phyloP scores from a whole-genome alignment of 495 filamentous ascomycete species.

The Polyplosphaeria fusca region DNA sequence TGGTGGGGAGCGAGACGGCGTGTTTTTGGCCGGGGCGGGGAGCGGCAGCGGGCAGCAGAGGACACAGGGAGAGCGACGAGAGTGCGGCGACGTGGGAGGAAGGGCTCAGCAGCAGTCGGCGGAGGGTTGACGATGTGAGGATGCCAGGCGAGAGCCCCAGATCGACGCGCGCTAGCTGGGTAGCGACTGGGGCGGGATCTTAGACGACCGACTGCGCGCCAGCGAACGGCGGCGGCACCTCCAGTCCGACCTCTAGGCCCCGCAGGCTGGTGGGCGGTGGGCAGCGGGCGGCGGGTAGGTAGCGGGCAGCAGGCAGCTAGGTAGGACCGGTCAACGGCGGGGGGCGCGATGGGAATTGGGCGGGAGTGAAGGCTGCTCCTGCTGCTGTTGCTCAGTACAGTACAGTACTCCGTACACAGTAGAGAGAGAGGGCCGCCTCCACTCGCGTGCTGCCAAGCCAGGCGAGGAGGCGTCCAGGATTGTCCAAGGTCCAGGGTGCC shows the following conservation, averaged over 20 bases:
- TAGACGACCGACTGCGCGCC: too few species aligned
- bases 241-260: not conserved
- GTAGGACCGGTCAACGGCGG: too few species aligned
- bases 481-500: constrained; percentile 14
- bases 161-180: not conserved
- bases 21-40: not conserved
- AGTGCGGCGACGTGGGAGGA: not conserved
- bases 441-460: constrained; percentile 7
- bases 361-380: too few species aligned
- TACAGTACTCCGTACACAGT: too few species aligned
- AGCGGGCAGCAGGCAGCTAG: too few species aligned
- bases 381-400: too few species aligned
- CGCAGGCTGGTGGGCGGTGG: not conserved
- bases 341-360: too few species aligned
- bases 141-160: not conserved
- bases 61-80: not conserved
- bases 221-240: too few species aligned
- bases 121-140: not conserved
- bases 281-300: too few species aligned
- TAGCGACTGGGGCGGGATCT: too few species aligned
- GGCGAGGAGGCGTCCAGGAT: constrained; percentile 8
- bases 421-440: too few species aligned
- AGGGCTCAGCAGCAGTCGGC: not conserved
- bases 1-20: not conserved
- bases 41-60: not conserved